These are phyloP conservation scores for Aspergillus ibericus DNA, from an alignment of 2,329 filamentous ascomycete species.

Conservation along the genomic window DNA sequence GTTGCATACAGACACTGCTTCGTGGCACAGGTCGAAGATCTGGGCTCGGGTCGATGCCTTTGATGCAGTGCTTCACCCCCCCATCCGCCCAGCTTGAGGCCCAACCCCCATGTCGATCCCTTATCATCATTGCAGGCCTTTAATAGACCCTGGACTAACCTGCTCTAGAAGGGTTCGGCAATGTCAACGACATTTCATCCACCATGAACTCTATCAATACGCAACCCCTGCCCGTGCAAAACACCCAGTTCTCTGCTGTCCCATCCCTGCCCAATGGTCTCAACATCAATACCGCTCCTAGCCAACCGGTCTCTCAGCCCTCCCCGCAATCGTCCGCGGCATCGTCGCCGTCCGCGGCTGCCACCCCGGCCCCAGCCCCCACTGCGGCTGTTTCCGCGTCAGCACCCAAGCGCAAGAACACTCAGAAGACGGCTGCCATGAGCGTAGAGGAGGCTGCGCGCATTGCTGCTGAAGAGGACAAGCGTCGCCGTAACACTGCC, in stretches of 20 bases:
- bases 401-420: constrained; percentile 39
- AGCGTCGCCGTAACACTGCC: constrained; percentile 84
- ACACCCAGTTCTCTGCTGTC: constrained; percentile 23
- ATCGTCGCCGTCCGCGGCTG: constrained; percentile 15
- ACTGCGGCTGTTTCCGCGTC: constrained; percentile 19
- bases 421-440: constrained; percentile 39
- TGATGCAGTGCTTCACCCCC: background rate
- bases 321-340: constrained; percentile 18
- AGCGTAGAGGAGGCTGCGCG: constrained; percentile 70
- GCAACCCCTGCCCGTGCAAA: constrained; percentile 26
- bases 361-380: constrained; percentile 22
- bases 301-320: constrained; percentile 15
- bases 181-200: constrained; percentile 32
- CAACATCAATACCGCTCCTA: constrained; percentile 18
- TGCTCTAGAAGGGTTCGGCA: constrained; percentile 31
- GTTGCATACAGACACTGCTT: background rate
- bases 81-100: background rate
- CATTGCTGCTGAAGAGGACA: constrained; percentile 82
- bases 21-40: background rate
- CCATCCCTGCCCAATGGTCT: constrained; percentile 22
- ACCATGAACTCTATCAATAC: constrained; percentile 28
- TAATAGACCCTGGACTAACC: constrained; percentile 7
- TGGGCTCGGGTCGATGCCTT: background rate
- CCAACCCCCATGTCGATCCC: background rate
- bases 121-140: background rate